Evolutionary conservation across 2,329 filamentous ascomycete genomes (phyloP).

Genomic region (Coniochaeta sp.): DNA sequence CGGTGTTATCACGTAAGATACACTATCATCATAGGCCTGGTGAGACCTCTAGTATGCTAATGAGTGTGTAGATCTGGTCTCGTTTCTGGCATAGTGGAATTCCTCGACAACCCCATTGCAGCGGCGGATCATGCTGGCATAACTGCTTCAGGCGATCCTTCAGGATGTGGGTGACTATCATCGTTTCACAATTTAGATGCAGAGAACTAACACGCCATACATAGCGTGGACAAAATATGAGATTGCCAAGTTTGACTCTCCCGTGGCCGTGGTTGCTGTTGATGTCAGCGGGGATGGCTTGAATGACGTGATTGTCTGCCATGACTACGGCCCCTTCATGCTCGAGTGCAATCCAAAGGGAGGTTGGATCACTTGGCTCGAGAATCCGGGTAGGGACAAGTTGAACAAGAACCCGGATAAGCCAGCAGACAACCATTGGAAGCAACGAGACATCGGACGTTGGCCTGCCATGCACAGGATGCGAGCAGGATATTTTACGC

Average conservation of each 20-base stretch:
- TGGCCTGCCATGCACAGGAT: constrained; percentile 1
- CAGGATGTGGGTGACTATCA: neutral
- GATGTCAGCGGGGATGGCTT: neutral
- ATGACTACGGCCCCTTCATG: constrained; percentile 1
- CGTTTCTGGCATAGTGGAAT: neutral
- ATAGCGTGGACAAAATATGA: constrained; percentile 1
- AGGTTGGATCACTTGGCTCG: constrained; percentile 1
- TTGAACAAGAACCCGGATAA: neutral
- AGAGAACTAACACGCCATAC: no score
- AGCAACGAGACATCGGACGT: neutral
- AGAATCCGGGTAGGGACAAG: neutral
- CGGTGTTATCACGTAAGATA: neutral
- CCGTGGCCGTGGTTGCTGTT: neutral
- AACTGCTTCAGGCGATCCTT: neutral
- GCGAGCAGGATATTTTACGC: neutral
- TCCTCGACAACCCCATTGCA: constrained; percentile 1
- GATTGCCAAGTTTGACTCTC: constrained; percentile 1
- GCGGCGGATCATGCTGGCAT: neutral
- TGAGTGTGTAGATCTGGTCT: neutral
- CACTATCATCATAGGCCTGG: no score
- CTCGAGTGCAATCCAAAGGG: neutral
- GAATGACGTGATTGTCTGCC: neutral
- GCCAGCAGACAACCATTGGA: neutral
- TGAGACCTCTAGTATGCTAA: neutral
- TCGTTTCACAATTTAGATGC: no score